phyloP scores from a whole-genome alignment of 495 filamentous ascomycete genomes.

The Penicillium desertorum region DNA sequence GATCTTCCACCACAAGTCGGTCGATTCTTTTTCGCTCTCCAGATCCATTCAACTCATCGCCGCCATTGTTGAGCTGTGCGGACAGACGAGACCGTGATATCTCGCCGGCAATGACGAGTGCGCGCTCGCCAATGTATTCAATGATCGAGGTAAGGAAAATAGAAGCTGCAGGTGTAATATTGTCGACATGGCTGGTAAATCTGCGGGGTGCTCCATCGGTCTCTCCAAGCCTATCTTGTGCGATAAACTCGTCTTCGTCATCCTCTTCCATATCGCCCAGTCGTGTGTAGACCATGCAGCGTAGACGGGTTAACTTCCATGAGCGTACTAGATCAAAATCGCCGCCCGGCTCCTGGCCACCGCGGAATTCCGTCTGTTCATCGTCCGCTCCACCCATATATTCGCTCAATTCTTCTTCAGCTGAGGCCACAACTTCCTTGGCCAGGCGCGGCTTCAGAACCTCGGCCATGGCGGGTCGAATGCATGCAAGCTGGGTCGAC shows the following conservation, averaged over 20 bases:
- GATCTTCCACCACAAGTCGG: conserved; percentile 78
- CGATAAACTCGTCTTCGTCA: conserved; percentile 84
- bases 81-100: conserved; percentile 73
- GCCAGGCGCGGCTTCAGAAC: conserved; percentile 87
- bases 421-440: conserved; percentile 79
- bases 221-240: conserved; percentile 65
- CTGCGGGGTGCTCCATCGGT: conserved; percentile 49
- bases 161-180: conserved; percentile 87
- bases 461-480: conserved; percentile 82
- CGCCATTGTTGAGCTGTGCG: conserved; percentile 30
- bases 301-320: conserved; percentile 87
- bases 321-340: conserved; percentile 84
- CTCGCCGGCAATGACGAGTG: conserved; percentile 82
- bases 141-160: conserved; percentile 95
- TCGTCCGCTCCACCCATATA: conserved; percentile 77
- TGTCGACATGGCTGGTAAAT: conserved; percentile 57
- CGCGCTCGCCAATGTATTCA: conserved; percentile 91
- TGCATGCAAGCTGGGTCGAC: conserved; percentile 72
- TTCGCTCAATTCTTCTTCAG: conserved; percentile 87
- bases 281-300: conserved; percentile 97
- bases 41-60: conserved; percentile 19
- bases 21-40: conserved; percentile 45
- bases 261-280: conserved; percentile 97
- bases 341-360: conserved; percentile 49
- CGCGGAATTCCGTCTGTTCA: conserved; percentile 60